Base-by-base conservation (phyloP, 2,329 filamentous ascomycete genomes). In the Cytospora chrysosperma region DNA sequence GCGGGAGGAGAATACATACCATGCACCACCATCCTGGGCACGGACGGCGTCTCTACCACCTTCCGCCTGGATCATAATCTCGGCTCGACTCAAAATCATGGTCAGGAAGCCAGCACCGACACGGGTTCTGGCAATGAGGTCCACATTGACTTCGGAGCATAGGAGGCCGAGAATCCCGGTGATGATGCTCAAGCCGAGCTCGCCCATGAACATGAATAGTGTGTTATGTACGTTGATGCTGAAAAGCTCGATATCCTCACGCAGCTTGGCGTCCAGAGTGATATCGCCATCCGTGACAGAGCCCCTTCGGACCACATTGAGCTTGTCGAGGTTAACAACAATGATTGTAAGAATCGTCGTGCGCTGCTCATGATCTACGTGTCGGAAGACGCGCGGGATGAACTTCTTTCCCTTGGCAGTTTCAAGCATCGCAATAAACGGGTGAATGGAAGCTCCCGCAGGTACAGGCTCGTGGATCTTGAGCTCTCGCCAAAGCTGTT, bases 271-370 rank as follows among this genome's bases (percentile, higher is more conserved):
- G 66, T 93, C 88, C n/a, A 92, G 82, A 26, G 77, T 78, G 56
- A 89, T 86, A 71, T 96, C 90, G 19, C 89, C 90, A 10, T 87
- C 85, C 12, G 84, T 85, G 55, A 93, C 87, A 68, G 92, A 88
- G 1, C 91, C 93, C 61, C 90, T 86, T 62, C 90, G 88, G 64
- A 98, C 89, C 56, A 99, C 94, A 70, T 97, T 93, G 49, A 99
- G 83, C 69, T 91, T 88, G 74, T 98, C 95, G 34, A 99, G 87
- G 71, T 98, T 93, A 58, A 97, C 89, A 64, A 96, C 87, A 69
- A 99, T 94, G 85, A 99, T 94, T 6, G 95, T 99, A 67, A 99
- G 82, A 67, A 98, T 92, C 1, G 93, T 98, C 26, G 95, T 93
- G 56, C 94, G 91, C 77, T 98, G 93, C 73, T 97, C 91, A 67